Conservation (phyloP, 2,329 filamentous ascomycete genomes). For the Elsinoe batatas region DNA sequence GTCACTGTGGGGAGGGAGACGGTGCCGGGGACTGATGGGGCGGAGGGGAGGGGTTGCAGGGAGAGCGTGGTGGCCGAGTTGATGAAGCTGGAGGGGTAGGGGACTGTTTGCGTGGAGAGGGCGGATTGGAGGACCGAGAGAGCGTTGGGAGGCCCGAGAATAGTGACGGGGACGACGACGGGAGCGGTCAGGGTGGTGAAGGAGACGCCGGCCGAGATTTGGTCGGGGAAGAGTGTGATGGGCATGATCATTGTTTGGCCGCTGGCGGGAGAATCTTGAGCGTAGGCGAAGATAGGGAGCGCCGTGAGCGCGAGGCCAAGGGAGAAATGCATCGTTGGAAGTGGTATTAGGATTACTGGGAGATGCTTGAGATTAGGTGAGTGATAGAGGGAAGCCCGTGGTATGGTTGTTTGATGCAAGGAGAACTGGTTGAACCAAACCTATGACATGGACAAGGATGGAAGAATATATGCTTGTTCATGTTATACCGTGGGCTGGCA, state of each 20-base stretch:
- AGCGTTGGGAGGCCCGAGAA: slow-evolving; percentile 14
- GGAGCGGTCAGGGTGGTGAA: slow-evolving; percentile 14
- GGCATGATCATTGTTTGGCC: neutral
- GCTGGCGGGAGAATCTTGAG: slow-evolving; percentile 7
- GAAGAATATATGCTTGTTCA: slow-evolving; percentile 8
- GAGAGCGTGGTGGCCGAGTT: slow-evolving; percentile 9
- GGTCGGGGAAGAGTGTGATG: slow-evolving; percentile 4
- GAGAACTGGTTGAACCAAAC: neutral
- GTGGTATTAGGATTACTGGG: neutral
- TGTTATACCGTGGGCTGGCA: slow-evolving; percentile 10
- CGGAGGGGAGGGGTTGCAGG: neutral
- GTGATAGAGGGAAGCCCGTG: neutral
- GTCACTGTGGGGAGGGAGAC: neutral
- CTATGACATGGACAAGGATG: neutral
- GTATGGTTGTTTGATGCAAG: neutral
- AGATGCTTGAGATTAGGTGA: neutral
- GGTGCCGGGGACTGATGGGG: neutral
- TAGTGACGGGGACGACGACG: slow-evolving; percentile 16
- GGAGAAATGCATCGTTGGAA: slow-evolving; percentile 5
- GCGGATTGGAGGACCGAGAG: slow-evolving; percentile 15
- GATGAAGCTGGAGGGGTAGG: slow-evolving; percentile 8
- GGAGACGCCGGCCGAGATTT: slow-evolving; percentile 7
- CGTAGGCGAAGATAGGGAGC: neutral
- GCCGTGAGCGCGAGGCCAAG: slow-evolving; percentile 4
- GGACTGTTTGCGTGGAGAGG: slow-evolving; percentile 12